Conservation (phyloP, 805 yeast genomes). For the Kodamaea restingae region DNA sequence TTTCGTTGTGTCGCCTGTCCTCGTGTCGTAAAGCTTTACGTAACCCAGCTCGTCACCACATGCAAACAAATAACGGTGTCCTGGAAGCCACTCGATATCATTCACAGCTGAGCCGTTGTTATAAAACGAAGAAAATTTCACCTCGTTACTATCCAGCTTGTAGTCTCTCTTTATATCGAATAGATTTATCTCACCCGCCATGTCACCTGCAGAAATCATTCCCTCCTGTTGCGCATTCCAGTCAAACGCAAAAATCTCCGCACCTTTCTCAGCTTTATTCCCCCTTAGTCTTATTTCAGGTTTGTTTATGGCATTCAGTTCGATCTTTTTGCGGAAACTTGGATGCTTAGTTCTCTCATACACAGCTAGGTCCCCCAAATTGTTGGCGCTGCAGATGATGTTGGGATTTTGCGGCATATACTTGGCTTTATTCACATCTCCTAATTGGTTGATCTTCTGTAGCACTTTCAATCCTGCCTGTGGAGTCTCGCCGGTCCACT, state of each 20-base stretch:
- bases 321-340: constrained; percentile 25
- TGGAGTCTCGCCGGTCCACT: constrained; percentile 16
- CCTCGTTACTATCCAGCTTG: constrained; percentile 5
- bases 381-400: constrained; percentile 65
- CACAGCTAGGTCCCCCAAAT: constrained; percentile 59
- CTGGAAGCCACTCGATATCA: constrained; percentile 65
- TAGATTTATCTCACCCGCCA: constrained; percentile 58
- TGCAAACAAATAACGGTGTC: constrained; percentile 58
- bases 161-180: constrained; percentile 60
- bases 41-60: constrained; percentile 63
- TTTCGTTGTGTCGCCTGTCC: constrained; percentile 24
- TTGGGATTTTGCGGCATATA: constrained; percentile 87
- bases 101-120: constrained; percentile 52
- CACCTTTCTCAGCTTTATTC: constrained; percentile 22
- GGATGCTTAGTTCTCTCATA: constrained; percentile 82
- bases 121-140: constrained; percentile 3
- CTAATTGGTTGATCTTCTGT: constrained; percentile 64
- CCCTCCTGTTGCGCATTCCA: constrained; percentile 74
- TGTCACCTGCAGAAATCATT: constrained; percentile 52
- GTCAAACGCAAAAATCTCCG: constrained; percentile 65
- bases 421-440: constrained; percentile 70
- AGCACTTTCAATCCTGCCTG: constrained; percentile 23
- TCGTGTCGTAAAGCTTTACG: constrained; percentile 50
- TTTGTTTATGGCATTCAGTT: constrained; percentile 26
- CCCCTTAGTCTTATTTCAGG: constrained; percentile 51